phyloP scores from a whole-genome alignment of 345 rosid species.

The Acer saccharum region DNA sequence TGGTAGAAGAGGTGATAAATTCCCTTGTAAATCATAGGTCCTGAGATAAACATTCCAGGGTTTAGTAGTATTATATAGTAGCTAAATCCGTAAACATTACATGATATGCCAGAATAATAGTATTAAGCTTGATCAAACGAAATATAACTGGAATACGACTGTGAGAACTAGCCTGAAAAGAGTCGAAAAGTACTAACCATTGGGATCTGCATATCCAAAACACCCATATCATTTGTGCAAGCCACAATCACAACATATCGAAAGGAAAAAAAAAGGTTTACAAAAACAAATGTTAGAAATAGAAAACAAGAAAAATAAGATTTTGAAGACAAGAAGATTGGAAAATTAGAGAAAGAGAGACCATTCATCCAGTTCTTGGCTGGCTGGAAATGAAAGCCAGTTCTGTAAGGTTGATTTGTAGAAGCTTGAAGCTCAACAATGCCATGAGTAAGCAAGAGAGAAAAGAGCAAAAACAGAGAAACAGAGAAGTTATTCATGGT shows the following conservation, averaged over 20 bases:
- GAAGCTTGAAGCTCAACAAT: slow-evolving; percentile 31
- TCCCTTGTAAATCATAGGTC: slow-evolving; percentile 57
- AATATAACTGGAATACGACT: neutral
- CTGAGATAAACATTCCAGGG: slow-evolving; percentile 16
- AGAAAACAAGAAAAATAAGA: neutral
- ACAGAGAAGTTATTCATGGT: slow-evolving; percentile 22
- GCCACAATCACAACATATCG: slow-evolving; percentile 1
- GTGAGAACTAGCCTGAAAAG: neutral
- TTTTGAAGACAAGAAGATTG: neutral
- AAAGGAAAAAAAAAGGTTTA: neutral
- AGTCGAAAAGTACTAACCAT: slow-evolving; percentile 11
- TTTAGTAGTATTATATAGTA: too few species aligned
- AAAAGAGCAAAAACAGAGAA: slow-evolving; percentile 15
- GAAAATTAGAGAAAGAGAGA: slow-evolving; percentile 5
- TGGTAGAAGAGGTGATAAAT: slow-evolving; percentile 64
- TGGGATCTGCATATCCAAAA: slow-evolving; percentile 28
- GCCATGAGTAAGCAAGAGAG: slow-evolving; percentile 27
- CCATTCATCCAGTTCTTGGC: slow-evolving; percentile 82
- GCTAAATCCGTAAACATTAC: too few species aligned
- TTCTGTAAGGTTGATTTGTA: slow-evolving; percentile 58
- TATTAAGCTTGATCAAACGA: neutral
- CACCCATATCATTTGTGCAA: slow-evolving; percentile 3
- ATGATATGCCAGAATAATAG: neutral
- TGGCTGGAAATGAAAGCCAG: slow-evolving; percentile 75
- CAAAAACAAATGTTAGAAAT: neutral